phyloP scores from a whole-genome alignment of 1,284 basidiomycete genomes.

The Mycosarcoma mackinlayi region DNA sequence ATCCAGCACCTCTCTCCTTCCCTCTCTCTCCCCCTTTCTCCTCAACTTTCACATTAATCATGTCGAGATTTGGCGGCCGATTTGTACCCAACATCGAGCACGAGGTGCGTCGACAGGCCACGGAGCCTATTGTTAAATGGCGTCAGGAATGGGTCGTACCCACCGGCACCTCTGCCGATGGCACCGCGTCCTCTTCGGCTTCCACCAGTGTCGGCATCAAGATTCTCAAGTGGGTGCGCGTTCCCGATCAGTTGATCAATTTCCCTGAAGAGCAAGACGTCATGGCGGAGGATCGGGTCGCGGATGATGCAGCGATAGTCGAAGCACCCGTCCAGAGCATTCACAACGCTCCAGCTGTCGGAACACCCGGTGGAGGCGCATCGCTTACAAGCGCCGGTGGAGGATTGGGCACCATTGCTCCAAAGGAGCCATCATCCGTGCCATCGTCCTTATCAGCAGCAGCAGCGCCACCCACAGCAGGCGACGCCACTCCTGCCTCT shows the following conservation, averaged over 20 bases:
- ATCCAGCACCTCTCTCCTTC: not conserved
- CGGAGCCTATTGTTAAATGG: conserved; percentile 41
- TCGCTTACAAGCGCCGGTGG: conserved; percentile 22
- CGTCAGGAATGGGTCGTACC: conserved; percentile 38
- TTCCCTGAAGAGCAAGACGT: conserved; percentile 47
- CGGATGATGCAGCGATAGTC: conserved; percentile 34
- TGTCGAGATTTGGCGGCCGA: conserved; percentile 41
- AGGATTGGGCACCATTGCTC: conserved; percentile 41
- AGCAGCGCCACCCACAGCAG: not conserved
- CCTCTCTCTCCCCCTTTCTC: not conserved
- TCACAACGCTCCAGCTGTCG: conserved; percentile 36
- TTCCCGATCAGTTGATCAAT: conserved; percentile 3
- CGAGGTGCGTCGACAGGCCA: conserved; percentile 39
- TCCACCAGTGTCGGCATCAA: conserved; percentile 20
- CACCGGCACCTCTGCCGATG: conserved; percentile 8
- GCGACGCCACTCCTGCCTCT: conserved; percentile 17
- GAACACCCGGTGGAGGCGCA: conserved; percentile 5
- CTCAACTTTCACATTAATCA: conserved; percentile 1
- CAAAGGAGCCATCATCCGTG: conserved; percentile 22
- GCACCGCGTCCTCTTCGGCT: conserved; percentile 11
- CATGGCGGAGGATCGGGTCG: conserved; percentile 22
- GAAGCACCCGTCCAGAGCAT: conserved; percentile 45
- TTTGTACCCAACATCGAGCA: conserved; percentile 48
- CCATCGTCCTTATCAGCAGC: conserved; percentile 12
- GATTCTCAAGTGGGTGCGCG: conserved; percentile 42